A percentile compares a stretch with the other conserved stretches of the same genome.
These are phyloP conservation scores for Backusella circina DNA, from an alignment of 192 early-diverging fungal genomes.

Conservation along the genomic window DNA sequence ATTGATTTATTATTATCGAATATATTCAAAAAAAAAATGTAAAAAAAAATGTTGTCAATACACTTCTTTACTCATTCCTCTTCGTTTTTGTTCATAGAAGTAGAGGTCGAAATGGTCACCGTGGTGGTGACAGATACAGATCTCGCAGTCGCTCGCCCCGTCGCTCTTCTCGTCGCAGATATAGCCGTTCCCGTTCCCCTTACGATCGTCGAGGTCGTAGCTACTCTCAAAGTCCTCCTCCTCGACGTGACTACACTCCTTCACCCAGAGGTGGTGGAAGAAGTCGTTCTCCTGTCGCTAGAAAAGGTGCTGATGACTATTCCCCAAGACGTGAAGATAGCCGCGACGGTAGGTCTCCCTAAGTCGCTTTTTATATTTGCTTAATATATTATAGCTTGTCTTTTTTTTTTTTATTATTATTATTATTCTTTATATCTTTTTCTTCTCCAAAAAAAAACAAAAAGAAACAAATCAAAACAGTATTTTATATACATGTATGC, in stretches of 20 bases:
- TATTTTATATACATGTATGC: too few species aligned
- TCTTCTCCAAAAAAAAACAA: not conserved
- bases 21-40: not conserved
- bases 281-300: not conserved
- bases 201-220: not conserved
- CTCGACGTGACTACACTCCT: not conserved
- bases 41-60: not conserved
- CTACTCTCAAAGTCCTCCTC: not conserved
- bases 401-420: not conserved
- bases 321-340: not conserved
- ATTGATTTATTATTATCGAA: not conserved
- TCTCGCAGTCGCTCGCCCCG: constrained; percentile 3
- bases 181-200: not conserved
- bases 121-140: not conserved
- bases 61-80: not conserved
- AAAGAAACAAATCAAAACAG: not conserved
- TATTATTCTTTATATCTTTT: too few species aligned
- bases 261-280: not conserved
- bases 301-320: not conserved
- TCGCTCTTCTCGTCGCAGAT: not conserved
- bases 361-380: not conserved
- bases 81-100: not conserved
- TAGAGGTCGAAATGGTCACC: not conserved
- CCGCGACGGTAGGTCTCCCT: not conserved
- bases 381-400: not conserved